These are phyloP conservation scores for Microcyclosporella mali DNA, from an alignment of 2,329 filamentous ascomycete genomes.

Conservation along the genomic window DNA sequence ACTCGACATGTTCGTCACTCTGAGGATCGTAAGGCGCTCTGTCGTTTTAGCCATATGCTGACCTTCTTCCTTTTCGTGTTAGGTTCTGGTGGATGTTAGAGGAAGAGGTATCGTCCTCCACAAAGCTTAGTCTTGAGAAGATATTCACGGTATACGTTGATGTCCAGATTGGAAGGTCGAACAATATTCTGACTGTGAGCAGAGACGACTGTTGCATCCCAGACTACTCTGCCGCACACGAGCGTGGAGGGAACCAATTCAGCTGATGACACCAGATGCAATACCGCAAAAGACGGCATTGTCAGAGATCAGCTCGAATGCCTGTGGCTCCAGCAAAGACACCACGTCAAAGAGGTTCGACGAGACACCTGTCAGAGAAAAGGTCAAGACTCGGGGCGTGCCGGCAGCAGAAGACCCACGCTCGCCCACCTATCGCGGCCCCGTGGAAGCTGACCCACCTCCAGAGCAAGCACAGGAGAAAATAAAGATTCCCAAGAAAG, in stretches of 20 bases:
- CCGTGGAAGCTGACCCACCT: not conserved
- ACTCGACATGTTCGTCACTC: slow-evolving; percentile 44
- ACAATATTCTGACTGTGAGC: too few relatives aligned
- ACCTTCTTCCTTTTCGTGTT: too few relatives aligned
- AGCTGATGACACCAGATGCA: slow-evolving; percentile 1
- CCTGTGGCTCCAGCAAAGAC: slow-evolving; percentile 8
- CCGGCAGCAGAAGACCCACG: slow-evolving; percentile 14
- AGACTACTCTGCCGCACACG: slow-evolving; percentile 44
- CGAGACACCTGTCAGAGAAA: slow-evolving; percentile 13
- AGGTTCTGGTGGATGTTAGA: slow-evolving; percentile 38
- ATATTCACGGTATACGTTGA: not conserved
- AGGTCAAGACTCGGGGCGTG: slow-evolving; percentile 22
- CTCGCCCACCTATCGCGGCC: not conserved
- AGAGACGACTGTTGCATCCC: slow-evolving; percentile 16
- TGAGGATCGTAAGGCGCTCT: too few relatives aligned
- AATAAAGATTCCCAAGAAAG: slow-evolving; percentile 16
- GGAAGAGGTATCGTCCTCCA: slow-evolving; percentile 8
- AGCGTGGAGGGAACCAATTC: slow-evolving; percentile 40
- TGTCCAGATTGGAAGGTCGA: too few relatives aligned
- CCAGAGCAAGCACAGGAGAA: slow-evolving; percentile 4
- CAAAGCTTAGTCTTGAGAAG: slow-evolving; percentile 10
- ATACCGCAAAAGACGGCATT: slow-evolving; percentile 3
- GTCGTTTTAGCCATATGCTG: too few relatives aligned
- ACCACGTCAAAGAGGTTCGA: slow-evolving; percentile 7
- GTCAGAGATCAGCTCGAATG: slow-evolving; percentile 13